Evolutionary conservation across 1,284 basidiomycete species (phyloP).

Genomic region (Megacollybia platyphylla): DNA sequence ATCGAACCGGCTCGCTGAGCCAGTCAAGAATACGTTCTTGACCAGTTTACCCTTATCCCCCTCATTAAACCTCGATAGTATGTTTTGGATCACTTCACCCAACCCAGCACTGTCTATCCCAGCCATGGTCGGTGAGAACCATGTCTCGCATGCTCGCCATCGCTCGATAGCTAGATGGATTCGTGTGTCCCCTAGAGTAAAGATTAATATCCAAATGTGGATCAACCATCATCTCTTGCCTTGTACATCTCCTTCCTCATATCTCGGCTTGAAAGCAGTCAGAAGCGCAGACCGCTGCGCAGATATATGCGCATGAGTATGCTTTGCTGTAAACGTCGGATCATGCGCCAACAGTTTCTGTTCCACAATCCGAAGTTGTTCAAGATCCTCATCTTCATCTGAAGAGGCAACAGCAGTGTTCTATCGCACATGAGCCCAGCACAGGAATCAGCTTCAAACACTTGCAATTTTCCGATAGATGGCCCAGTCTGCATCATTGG

Average conservation of each 20-base stretch:
- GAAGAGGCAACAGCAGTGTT: slow-evolving; percentile 82
- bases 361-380: slow-evolving; percentile 67
- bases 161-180: slow-evolving; percentile 92
- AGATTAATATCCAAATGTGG: not conserved
- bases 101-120: slow-evolving; percentile 93
- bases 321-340: slow-evolving; percentile 67
- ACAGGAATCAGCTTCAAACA: slow-evolving; percentile 4
- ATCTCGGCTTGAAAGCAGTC: slow-evolving; percentile 70
- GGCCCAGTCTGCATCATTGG: slow-evolving; percentile 94
- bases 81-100: slow-evolving; percentile 80
- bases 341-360: slow-evolving; percentile 75
- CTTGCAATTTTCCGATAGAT: slow-evolving; percentile 94
- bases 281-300: slow-evolving; percentile 76
- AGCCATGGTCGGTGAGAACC: slow-evolving; percentile 88
- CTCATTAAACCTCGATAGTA: slow-evolving; percentile 72
- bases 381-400: slow-evolving; percentile 89
- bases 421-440: slow-evolving; percentile 20
- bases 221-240: slow-evolving; percentile 22
- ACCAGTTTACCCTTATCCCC: slow-evolving; percentile 52
- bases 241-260: slow-evolving; percentile 59
- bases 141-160: slow-evolving; percentile 87
- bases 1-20: slow-evolving; percentile 67
- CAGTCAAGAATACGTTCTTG: slow-evolving; percentile 86
- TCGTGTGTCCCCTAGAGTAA: slow-evolving; percentile 41
- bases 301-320: slow-evolving; percentile 73